Evolutionary conservation across 2,329 filamentous ascomycete genomes (phyloP), one percentile per base, ranked within the genome.

Genomic region (Colletotrichum sp.): DNA sequence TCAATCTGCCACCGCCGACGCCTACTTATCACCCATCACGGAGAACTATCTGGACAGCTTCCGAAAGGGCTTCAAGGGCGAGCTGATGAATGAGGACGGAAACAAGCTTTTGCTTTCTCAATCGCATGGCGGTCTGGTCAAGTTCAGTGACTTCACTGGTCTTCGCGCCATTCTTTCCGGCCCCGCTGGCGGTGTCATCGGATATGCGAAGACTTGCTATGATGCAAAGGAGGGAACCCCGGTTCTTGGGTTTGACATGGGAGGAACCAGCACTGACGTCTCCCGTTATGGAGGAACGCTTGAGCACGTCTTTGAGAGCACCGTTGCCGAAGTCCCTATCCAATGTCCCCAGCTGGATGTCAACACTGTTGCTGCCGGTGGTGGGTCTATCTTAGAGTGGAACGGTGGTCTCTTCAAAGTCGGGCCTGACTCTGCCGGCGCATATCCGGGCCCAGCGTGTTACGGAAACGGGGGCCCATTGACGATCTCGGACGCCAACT

Each of bases 301-400:
- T 36, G 85, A 86, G 28, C 85, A 87, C 64, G 81, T 86, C 0
- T 95, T 96, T 77, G 94, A 95, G 80, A 95, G 93, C 0, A 95
- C 93, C 0, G 95, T 93, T 1, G 94, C 94, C 0, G 94, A 94
- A 16, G 92, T 96, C 2, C 93, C 93, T 2, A 95, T 96, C 10
- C 94, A 96, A 78, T 93, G 92, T 2, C 94, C 94, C 0, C 94
- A 96, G 81, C 89, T 96, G 2, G 94, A 96, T 79, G 96, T 96
- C 82, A 95, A 95, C 81, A 96, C 94, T 2, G 94, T 96, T 8
- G 94, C 94, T 26, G 93, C 94, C 10, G 94, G 94, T 24, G 94
- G 94, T 75, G 93, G 93, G 18, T 93, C 91, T 1, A 87, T 92
- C 18, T 85, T 96, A 0, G 93, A 92, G 80, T 95, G 92, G 88